These are phyloP conservation scores for Myotisia sp. DNA, from an alignment of 2,329 filamentous ascomycete genomes.

Conservation along the genomic window DNA sequence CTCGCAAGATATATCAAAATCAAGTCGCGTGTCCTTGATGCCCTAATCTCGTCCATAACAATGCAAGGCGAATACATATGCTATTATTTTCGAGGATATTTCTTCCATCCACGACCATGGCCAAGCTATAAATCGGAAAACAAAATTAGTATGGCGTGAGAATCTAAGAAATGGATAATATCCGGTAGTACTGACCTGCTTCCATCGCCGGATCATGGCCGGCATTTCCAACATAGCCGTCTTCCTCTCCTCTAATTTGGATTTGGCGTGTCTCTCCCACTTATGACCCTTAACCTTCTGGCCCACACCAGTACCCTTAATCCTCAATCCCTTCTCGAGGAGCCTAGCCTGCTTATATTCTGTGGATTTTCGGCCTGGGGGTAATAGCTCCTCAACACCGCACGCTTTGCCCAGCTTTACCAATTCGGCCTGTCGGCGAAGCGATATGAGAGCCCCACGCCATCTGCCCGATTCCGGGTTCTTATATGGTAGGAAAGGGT, in stretches of 20 bases:
- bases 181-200: slow-evolving; percentile 50
- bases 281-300: slow-evolving; percentile 90
- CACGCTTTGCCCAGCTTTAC: slow-evolving; percentile 69
- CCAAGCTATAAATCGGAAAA: slow-evolving; percentile 38
- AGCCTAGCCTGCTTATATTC: slow-evolving; percentile 52
- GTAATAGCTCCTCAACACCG: slow-evolving; percentile 68
- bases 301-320: slow-evolving; percentile 86
- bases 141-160: neutral
- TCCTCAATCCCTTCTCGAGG: slow-evolving; percentile 63
- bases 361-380: slow-evolving; percentile 60
- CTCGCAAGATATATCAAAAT: neutral
- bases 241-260: slow-evolving; percentile 72
- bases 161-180: neutral
- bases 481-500: slow-evolving; percentile 71
- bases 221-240: slow-evolving; percentile 94
- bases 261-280: slow-evolving; percentile 75
- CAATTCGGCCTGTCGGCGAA: slow-evolving; percentile 67
- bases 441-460: slow-evolving; percentile 69
- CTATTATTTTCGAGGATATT: slow-evolving; percentile 49
- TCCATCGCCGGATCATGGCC: slow-evolving; percentile 80
- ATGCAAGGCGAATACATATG: no score
- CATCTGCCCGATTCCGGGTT: slow-evolving; percentile 67
- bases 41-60: no score
- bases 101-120: slow-evolving; percentile 60
- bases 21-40: no score